phyloP scores from a whole-genome alignment of 2,329 filamentous ascomycete genomes.

The Lachnellula hyalina region DNA sequence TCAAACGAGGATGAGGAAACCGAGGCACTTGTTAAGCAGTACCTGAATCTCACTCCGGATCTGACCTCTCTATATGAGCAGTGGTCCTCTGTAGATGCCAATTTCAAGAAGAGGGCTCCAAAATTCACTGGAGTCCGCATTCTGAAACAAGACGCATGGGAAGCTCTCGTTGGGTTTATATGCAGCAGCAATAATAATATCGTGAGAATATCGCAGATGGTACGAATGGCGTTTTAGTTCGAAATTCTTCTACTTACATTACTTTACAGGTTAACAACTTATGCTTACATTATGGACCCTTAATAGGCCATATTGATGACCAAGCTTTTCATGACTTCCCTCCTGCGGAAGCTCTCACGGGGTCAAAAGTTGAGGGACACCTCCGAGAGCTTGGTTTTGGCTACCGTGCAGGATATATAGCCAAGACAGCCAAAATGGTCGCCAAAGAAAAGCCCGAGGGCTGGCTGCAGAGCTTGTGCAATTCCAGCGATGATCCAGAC shows the following conservation, averaged over 20 bases:
- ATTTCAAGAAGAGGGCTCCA: conserved; percentile 82
- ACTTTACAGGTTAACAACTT: conserved; percentile 67
- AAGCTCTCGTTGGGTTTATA: conserved; percentile 88
- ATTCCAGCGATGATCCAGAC: conserved; percentile 63
- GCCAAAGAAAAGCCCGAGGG: conserved; percentile 57
- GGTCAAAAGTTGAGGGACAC: conserved; percentile 69
- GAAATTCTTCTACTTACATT: not conserved
- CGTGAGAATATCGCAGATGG: conserved; percentile 90
- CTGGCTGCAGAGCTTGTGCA: conserved; percentile 76
- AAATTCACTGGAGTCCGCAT: conserved; percentile 90
- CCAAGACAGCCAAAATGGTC: conserved; percentile 75
- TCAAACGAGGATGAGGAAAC: conserved; percentile 59
- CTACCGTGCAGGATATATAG: conserved; percentile 89
- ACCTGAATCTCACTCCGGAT: conserved; percentile 81
- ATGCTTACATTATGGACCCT: conserved; percentile 76
- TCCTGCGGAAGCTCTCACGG: conserved; percentile 64
- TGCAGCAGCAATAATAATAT: conserved; percentile 99
- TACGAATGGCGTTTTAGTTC: conserved; percentile 29
- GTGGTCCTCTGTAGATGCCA: conserved; percentile 80
- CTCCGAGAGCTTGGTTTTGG: conserved; percentile 85
- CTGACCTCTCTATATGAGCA: conserved; percentile 71
- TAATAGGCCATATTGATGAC: conserved; percentile 65
- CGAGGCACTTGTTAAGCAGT: conserved; percentile 68
- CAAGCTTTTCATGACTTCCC: conserved; percentile 86
- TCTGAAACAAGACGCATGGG: conserved; percentile 92